Evolutionary conservation across 257 asterid species (phyloP), one percentile per base, ranked within the genome.

Genomic region (Penstemon davidsonii): DNA sequence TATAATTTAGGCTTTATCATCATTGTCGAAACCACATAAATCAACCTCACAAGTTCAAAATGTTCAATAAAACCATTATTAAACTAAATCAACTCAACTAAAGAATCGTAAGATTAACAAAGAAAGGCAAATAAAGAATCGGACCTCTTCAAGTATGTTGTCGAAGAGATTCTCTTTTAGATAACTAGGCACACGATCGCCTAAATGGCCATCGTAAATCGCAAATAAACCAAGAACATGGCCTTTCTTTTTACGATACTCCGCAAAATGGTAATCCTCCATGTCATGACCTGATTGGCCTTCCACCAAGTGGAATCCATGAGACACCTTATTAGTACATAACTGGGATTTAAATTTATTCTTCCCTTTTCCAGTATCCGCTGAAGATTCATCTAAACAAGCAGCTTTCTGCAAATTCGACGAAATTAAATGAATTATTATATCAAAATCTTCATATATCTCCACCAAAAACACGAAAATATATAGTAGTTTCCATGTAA

Each of bases 191-290:
- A 88, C 91, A 12, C 89, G 88, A 78, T 83, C 85, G 40, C 94
- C 96, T n/a, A 88, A 76, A 73, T 88, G 96, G 1, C 96, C 94
- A 37, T 88, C 94, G 71, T 81, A 88, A 69, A 88, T 86, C 2
- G 94, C 96, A 60, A 88, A 88, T 73, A 88, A 71, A n/a, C 94
- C 96, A 55, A 88, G 94, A 8, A 58, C 77, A 60, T 85, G 95
- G 5, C 79, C 92, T 70, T 76, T 78, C 73, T 11, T 77, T 71
- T 82, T 83, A 47, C 78, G 74, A 68, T 89, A 89, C 66, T 89
- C 95, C 0, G 95, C 96, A 19, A 89, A 88, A 62, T 89, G 95
- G 51, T 85, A 89, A 59, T 87, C 96, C 71, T 89, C 96, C 96
- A 89, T 89, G 70, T 85, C 86, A 72, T 89, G 95, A 5, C 96